A percentile compares a stretch with the other conserved stretches of the same genome.
Conservation (phyloP, 1,139 yeast species). For the Debaryomyces sp. region DNA sequence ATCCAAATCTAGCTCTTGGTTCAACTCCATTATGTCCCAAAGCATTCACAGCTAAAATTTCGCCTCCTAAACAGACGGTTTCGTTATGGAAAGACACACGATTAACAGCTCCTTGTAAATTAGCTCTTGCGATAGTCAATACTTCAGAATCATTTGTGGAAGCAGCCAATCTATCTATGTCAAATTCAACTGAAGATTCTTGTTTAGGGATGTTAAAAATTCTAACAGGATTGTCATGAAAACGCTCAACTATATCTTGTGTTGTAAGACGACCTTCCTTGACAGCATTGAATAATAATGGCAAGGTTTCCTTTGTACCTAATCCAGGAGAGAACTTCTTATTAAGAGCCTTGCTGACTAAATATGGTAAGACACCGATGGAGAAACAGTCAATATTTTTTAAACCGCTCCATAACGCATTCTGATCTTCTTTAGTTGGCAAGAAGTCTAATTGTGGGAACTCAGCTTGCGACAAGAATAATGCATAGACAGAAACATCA, state of each 20-base stretch:
- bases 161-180: conserved; percentile 67
- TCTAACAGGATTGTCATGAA: conserved; percentile 80
- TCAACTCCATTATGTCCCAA: conserved; percentile 58
- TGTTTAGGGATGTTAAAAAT: conserved; percentile 87
- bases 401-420: conserved; percentile 78
- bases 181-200: conserved; percentile 76
- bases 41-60: conserved; percentile 57
- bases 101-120: conserved; percentile 79
- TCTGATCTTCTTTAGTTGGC: conserved; percentile 81
- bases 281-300: conserved; percentile 82
- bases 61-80: conserved; percentile 85
- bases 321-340: conserved; percentile 65
- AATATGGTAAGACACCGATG: conserved; percentile 77
- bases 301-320: conserved; percentile 80
- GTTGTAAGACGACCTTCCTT: conserved; percentile 70
- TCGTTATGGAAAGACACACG: conserved; percentile 80
- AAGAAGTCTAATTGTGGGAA: conserved; percentile 70
- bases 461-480: conserved; percentile 75
- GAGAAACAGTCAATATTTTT: conserved; percentile 82
- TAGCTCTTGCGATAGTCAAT: conserved; percentile 49
- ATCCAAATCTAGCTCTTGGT: conserved; percentile 43
- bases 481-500: conserved; percentile 81
- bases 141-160: conserved; percentile 39
- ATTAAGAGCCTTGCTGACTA: conserved; percentile 67
- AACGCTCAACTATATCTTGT: conserved; percentile 69